Percentiles rank a stretch among this genome's conserved stretches.
phyloP scores from a whole-genome alignment of 2,329 filamentous ascomycete genomes.

The Zymoseptoria crescenta region DNA sequence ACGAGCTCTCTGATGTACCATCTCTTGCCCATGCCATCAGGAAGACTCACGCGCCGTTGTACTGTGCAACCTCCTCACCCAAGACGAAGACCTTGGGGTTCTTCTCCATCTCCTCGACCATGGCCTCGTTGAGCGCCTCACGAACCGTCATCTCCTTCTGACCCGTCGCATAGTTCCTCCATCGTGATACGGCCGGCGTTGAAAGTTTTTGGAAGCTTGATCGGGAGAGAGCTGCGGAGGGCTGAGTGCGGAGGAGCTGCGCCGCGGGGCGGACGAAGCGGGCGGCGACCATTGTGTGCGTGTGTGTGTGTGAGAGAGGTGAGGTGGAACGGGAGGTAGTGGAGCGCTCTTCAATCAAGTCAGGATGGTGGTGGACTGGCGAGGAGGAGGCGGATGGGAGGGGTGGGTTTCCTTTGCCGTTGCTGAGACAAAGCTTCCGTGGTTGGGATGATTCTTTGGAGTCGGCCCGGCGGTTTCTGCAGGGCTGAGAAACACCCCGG shows the following conservation, averaged over 20 bases:
- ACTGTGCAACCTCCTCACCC: constrained; percentile 98
- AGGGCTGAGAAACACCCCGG: neutral
- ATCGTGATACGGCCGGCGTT: constrained; percentile 40
- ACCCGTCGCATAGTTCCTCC: constrained; percentile 54
- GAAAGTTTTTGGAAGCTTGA: constrained; percentile 45
- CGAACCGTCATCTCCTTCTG: constrained; percentile 92
- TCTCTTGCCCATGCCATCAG: neutral
- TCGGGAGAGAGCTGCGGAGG: constrained; percentile 43
- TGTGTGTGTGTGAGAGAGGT: neutral
- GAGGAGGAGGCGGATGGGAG: neutral
- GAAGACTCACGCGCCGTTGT: constrained; percentile 76
- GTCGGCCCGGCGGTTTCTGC: neutral
- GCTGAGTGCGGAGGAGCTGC: constrained; percentile 52
- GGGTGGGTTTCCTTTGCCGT: neutral
- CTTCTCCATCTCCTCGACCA: constrained; percentile 90
- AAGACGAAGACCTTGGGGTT: constrained; percentile 94
- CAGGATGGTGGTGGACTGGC: neutral
- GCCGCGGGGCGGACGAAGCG: constrained; percentile 58
- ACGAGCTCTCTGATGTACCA: no score
- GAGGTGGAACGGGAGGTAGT: neutral
- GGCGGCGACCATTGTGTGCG: constrained; percentile 46
- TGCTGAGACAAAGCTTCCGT: neutral
- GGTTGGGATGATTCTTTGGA: neutral
- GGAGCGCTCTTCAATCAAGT: neutral
- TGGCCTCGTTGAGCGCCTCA: constrained; percentile 94